Base-by-base conservation (phyloP, 75 land plant genomes). In the Selaginella tamariscina region DNA sequence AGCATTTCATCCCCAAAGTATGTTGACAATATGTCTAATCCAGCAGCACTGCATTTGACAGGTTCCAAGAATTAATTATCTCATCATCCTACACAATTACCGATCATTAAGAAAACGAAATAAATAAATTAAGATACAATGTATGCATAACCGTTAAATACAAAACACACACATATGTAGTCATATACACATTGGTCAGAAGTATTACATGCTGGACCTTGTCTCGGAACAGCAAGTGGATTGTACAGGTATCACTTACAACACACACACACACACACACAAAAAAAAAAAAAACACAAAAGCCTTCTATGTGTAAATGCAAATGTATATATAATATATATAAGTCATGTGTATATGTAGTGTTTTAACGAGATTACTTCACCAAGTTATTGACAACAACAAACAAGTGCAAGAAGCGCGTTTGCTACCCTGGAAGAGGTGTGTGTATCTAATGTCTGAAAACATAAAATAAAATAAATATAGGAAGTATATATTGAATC, bases 391-490 rank as follows among this genome's bases (percentile, higher is more conserved):
- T 69, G 98, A 90, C 63, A 78, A 77, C 29, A 87, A 90, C 65
- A 94, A 94, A 74, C 73, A 93, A 29, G 98, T 94, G 28, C 98
- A 94, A 71, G 98, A 94, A 70, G 98, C 98, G 96, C 98, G 49
- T 94, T 94, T 84, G 98, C 98, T 2, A 94, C 98, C 2, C 87
- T 94, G 65, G 98, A 94, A 76, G 98, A 94, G 91, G 98, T 90
- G 15, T 5, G 49, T 15, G 5, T 39, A 5, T 39, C 15, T 39
- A n/a, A n/a, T n/a, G n/a, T n/a, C n/a, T n/a, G n/a, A n/a, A n/a
- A n/a, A n/a, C n/a, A n/a, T n/a, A n/a, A n/a, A n/a, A n/a, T n/a
- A n/a, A n/a, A n/a, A n/a, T n/a, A n/a, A n/a, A n/a, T n/a, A n/a
- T n/a, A n/a, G n/a, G n/a, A n/a, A n/a, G n/a, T n/a, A n/a, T n/a